phyloP scores from a whole-genome alignment of 1,139 yeast genomes.

The Scheffersomyces insectosa region DNA sequence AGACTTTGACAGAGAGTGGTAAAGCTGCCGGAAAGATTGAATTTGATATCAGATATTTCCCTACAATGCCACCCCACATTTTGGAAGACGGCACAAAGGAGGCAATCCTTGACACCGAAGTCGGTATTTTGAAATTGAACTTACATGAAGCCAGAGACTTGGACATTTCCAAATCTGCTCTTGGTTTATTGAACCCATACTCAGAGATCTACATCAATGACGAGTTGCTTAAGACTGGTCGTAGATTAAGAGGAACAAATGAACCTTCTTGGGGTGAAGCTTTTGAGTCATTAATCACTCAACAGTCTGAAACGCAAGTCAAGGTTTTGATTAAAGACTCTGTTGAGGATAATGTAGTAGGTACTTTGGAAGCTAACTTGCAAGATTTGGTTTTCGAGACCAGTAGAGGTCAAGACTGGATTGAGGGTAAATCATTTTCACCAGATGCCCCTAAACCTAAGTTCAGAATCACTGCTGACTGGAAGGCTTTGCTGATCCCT shows the following conservation, averaged over 20 bases:
- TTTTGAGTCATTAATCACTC: slow-evolving; percentile 59
- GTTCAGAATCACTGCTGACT: slow-evolving; percentile 54
- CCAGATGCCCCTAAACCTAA: slow-evolving; percentile 43
- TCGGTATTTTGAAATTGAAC: slow-evolving; percentile 70
- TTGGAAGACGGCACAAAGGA: slow-evolving; percentile 54
- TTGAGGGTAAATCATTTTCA: slow-evolving; percentile 42
- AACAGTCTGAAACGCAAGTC: slow-evolving; percentile 56
- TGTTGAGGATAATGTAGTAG: slow-evolving; percentile 49
- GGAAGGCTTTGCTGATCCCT: slow-evolving; percentile 74
- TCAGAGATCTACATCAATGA: slow-evolving; percentile 65
- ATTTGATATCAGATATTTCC: slow-evolving; percentile 66
- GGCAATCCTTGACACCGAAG: slow-evolving; percentile 55
- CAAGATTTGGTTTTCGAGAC: slow-evolving; percentile 55
- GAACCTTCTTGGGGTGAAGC: slow-evolving; percentile 72
- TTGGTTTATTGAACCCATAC: slow-evolving; percentile 72
- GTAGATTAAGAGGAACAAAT: slow-evolving; percentile 64
- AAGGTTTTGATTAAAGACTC: slow-evolving; percentile 60
- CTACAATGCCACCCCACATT: slow-evolving; percentile 48
- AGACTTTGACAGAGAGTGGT: slow-evolving; percentile 49
- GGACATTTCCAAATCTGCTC: slow-evolving; percentile 60
- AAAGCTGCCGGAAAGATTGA: slow-evolving; percentile 59
- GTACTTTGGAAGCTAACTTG: slow-evolving; percentile 53
- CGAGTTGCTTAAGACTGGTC: slow-evolving; percentile 52
- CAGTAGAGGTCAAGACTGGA: slow-evolving; percentile 53
- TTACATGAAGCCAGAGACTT: slow-evolving; percentile 73